Evolutionary conservation across 176 grass and related monocot species (phyloP), one percentile per base, ranked within the genome.

Genomic region (Musa beccarii): DNA sequence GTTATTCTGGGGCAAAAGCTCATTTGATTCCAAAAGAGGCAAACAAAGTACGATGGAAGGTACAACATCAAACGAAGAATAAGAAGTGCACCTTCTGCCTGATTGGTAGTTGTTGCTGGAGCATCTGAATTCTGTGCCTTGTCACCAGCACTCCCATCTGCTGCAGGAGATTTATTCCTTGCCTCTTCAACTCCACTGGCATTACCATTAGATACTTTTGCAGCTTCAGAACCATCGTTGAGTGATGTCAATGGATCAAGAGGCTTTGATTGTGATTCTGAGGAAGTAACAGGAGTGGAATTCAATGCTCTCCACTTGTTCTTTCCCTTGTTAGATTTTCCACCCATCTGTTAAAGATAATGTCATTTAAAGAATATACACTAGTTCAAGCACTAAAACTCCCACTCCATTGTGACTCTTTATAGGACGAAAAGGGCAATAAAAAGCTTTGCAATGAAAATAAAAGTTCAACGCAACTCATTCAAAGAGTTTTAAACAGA

Each of bases 281-380:
- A 63, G 1, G 77, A 4, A 29, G 14, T 72, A 50, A 28, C 51
- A 71, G 80, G 78, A 68, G 51, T 77, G 1, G 64, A 61, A 28
- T 56, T 76, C 56, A 78, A 64, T 4, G 84, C 81, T 79, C 83
- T 94, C 11, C 76, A 84, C 85, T 92, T 96, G 82, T 78, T 95
- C 63, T 76, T 99, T 43, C 75, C 79, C 26, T 85, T 90, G 70
- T 94, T 99, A 19, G 91, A 94, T 77, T 95, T 99, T 55, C 96
- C 96, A 79, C 91, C 96, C 96, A 99, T 99, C 82, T 77, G 59
- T 80, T 79, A 83, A 84, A 57, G 43, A 53, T 34, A 59, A 6
- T 34, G 16, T 26, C 9, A 11, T 26, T 26, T 26, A 20, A 66
- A 43, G 11, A 10, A 22, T 10, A 20, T 11, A 9, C 1, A 66